These are phyloP conservation scores for Actinidia polygama DNA, from an alignment of 179 eudicot genomes.

Conservation along the genomic window DNA sequence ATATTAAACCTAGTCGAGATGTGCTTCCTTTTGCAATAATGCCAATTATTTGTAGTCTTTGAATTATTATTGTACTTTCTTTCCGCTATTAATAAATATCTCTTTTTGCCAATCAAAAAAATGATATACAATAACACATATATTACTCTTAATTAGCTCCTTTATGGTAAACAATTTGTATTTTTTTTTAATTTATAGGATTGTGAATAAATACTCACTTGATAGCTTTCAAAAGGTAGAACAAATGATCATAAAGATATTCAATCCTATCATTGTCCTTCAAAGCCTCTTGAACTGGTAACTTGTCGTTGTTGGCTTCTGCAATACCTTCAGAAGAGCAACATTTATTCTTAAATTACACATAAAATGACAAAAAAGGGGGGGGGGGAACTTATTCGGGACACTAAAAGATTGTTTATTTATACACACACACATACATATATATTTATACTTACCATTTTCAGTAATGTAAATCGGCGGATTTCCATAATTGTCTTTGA, in stretches of 20 bases:
- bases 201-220: constrained; percentile 17
- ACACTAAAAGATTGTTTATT: background rate
- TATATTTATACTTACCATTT: background rate
- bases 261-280: constrained; percentile 7
- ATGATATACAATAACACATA: background rate
- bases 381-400: too few species aligned
- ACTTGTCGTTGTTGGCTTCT: background rate
- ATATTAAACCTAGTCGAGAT: too few species aligned
- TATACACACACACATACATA: background rate
- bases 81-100: background rate
- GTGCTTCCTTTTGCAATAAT: too few species aligned
- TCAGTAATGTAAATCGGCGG: constrained; percentile 18
- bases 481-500: background rate
- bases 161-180: too few species aligned
- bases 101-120: too few species aligned
- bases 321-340: background rate
- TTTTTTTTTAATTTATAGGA: too few species aligned
- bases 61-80: too few species aligned
- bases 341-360: background rate
- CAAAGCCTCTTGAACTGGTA: constrained; percentile 16
- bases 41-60: too few species aligned
- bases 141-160: background rate
- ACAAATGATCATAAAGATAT: constrained; percentile 14
- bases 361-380: background rate
- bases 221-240: constrained; percentile 10